Evolutionary conservation across 805 yeast species (phyloP), one percentile per base, ranked within the genome.

Genomic region (Groenewaldozyma salmanticensis): DNA sequence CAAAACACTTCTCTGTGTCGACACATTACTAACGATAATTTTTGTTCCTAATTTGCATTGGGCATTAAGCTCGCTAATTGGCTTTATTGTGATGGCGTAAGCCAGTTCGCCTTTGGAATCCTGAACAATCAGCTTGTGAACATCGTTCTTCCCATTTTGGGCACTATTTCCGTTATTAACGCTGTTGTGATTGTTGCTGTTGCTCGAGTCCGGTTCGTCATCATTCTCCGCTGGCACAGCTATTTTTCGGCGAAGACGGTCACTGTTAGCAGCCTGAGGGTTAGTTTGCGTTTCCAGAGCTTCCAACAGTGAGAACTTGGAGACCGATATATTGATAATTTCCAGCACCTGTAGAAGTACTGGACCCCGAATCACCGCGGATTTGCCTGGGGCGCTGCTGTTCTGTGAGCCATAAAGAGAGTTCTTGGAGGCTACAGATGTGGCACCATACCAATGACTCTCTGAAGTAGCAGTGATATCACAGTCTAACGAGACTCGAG

Each of bases 261-360:
- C 37, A 16, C 37, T 37, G 9, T 42, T 22, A 3, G 45, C 21
- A 5, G 35, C 42, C 18, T 44, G 40, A 16, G 33, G 36, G 21
- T 37, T 38, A 13, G 29, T 36, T 13, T 24, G 29, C 11, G 29
- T 24, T 15, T 33, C 40, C 13, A 47, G 21, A 22, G 24, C 19
- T n/a, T 50, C 48, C 7, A 60, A 49, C 46, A 56, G 59, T 42
- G 52, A 53, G 41, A 51, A 55, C 39, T 55, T 55, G 39, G 64
- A 57, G 16, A 35, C 42, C 17, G 55, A 39, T 27, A 56, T 50
- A 38, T 50, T 43, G 27, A 40, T 33, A 9, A 46, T 35, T 24
- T 51, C 54, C n/a, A 52, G 40, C 2, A 52, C 42, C 21, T 43
- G 51, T 9, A 52, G 45, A 27, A 45, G 38, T 6, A 49, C 22